Base-by-base conservation (phyloP, 2,329 filamentous ascomycete species). In the Neopestalotiopsis rosae region DNA sequence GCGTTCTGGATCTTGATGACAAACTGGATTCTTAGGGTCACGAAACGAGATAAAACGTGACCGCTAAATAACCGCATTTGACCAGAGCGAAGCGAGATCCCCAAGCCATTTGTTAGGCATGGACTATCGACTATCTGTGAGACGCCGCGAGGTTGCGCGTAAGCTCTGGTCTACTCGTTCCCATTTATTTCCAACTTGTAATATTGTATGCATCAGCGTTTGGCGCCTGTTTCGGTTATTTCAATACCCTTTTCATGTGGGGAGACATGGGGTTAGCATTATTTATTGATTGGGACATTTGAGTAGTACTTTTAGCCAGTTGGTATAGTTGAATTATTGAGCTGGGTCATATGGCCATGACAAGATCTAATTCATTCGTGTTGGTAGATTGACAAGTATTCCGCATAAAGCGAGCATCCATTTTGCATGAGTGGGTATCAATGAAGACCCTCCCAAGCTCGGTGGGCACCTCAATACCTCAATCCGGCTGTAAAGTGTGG, bases 1-100 rank as follows among this genome's bases (percentile, higher is more conserved):
- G 87, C 3, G 83, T 89, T 14, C 80, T 89, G 12, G 86, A 89
- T 70, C 82, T 84, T 13, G 86, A 89, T 63, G 87, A 88, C 70
- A 87, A 85, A 73, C 79, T 86, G 57, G 87, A 89, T 61, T 74
- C 79, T n/a, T 87, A 84, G 0, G 80, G 79, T 13, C 85, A 85
- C 66, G 82, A 80, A 62, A 75, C 79, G 17, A 28, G 24, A 28
- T 82, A 80, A 72, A 34, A 28, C 5, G 12, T 10, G n/a, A 4
- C 5, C 28, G 66, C 6, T 42, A 13, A 57, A 12, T 20, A n/a
- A 20, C 9, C 45, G n/a, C n/a, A 7, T 20, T 52, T 24, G 17
- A 52, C n/a, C 17, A 52, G 45, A 17, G 6, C 45, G 9, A 7
- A 17, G 45, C 17, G 20, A n/a, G 14, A 6, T 17, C 57, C 20